Conservation (phyloP, 129 eudicot genomes). For the Tanacetum coccineum region DNA sequence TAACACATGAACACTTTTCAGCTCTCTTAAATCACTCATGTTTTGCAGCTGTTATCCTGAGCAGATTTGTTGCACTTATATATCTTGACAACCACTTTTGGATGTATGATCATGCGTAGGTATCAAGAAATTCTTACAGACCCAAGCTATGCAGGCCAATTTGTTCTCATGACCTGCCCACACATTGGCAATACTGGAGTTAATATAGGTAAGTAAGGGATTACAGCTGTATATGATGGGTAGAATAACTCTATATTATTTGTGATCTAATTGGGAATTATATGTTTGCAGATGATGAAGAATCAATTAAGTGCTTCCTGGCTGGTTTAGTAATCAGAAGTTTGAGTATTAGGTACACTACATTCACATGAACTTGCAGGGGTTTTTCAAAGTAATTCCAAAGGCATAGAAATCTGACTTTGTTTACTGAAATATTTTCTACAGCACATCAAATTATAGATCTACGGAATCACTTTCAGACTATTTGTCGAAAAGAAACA, state of each 20-base stretch:
- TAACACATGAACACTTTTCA: slow-evolving; percentile 4
- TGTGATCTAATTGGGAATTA: background rate
- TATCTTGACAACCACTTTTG: background rate
- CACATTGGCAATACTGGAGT: slow-evolving; percentile 98
- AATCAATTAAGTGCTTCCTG: slow-evolving; percentile 80
- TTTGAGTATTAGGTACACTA: slow-evolving; percentile 75
- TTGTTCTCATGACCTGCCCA: slow-evolving; percentile 93
- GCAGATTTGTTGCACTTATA: background rate
- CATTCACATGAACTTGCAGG: background rate
- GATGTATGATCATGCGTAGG: slow-evolving; percentile 35
- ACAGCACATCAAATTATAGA: slow-evolving; percentile 90
- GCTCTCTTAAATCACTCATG: background rate
- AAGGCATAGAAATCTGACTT: background rate
- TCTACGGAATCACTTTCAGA: slow-evolving; percentile 73
- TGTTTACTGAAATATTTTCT: slow-evolving; percentile 11
- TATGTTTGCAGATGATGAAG: slow-evolving; percentile 78
- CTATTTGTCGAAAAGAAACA: slow-evolving; percentile 84
- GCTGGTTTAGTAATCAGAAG: slow-evolving; percentile 91
- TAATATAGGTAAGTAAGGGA: slow-evolving; percentile 66
- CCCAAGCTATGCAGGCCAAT: slow-evolving; percentile 99
- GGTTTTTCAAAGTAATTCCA: background rate
- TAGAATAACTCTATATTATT: slow-evolving; percentile 3
- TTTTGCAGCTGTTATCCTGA: background rate
- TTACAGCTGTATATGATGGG: slow-evolving; percentile 5
- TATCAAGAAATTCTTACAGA: slow-evolving; percentile 98